These are phyloP conservation scores for Rhexocercosporidium sp. DNA, from an alignment of 2,329 filamentous ascomycete species.

Conservation along the genomic window DNA sequence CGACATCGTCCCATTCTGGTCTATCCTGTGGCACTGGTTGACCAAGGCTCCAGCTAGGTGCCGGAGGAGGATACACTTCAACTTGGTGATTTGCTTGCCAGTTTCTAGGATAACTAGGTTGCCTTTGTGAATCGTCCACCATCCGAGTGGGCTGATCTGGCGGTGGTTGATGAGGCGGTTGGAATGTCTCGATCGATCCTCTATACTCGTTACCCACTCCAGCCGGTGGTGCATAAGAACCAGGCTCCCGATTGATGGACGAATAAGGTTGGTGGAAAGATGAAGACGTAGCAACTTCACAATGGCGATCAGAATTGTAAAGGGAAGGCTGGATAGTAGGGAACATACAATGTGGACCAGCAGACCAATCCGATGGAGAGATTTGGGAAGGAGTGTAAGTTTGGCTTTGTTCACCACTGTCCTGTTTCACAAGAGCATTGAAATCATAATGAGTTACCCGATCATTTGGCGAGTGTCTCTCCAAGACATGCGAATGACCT, in stretches of 20 bases:
- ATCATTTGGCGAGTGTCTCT: neutral
- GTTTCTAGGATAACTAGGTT: neutral
- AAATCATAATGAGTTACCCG: slow-evolving; percentile 36
- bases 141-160: neutral
- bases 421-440: slow-evolving; percentile 30
- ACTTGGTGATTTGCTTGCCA: slow-evolving; percentile 4
- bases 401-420: slow-evolving; percentile 12
- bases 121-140: neutral
- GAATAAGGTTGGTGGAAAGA: slow-evolving; percentile 1
- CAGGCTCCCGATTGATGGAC: slow-evolving; percentile 1
- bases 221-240: neutral
- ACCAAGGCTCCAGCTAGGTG: slow-evolving; percentile 1
- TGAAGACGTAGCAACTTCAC: neutral
- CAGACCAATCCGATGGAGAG: slow-evolving; percentile 24
- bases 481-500: slow-evolving; percentile 19
- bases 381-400: slow-evolving; percentile 12
- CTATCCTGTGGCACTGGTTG: neutral
- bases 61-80: slow-evolving; percentile 3
- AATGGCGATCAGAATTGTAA: slow-evolving; percentile 13
- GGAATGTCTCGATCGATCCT: neutral
- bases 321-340: neutral
- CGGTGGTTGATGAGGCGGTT: neutral
- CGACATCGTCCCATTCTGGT: slow-evolving; percentile 34
- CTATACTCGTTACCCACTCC: neutral
- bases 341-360: slow-evolving; percentile 26